Conservation (phyloP, 2,329 filamentous ascomycete genomes). For the Dothidotthia symphoricarpi region DNA sequence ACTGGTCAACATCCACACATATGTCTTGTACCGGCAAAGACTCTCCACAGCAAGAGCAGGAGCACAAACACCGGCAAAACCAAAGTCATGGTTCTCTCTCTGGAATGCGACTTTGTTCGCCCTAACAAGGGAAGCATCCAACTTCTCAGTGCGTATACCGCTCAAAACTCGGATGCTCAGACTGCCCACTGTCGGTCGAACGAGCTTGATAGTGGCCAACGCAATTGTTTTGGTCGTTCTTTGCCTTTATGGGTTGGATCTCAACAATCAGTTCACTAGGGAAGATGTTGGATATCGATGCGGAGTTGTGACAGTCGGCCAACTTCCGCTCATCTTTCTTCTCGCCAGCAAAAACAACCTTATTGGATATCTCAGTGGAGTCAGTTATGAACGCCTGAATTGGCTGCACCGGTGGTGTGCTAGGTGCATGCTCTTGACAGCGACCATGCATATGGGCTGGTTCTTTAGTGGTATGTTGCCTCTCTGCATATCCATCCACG, state of each 20-base stretch:
- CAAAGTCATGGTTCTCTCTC: constrained; percentile 50
- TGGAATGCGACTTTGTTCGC: constrained; percentile 55
- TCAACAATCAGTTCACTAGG: constrained; percentile 50
- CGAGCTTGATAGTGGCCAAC: constrained; percentile 47
- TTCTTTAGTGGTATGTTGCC: constrained; percentile 51
- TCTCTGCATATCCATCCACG: too few species aligned
- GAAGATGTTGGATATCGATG: constrained; percentile 58
- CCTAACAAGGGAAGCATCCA: constrained; percentile 53
- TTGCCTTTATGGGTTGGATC: constrained; percentile 57
- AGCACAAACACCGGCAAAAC: constrained; percentile 51
- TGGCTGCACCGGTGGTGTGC: constrained; percentile 74
- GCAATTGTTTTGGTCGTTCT: constrained; percentile 53
- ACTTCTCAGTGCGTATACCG: constrained; percentile 46
- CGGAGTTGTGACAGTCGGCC: constrained; percentile 54
- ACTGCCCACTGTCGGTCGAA: constrained; percentile 42
- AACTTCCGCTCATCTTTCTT: constrained; percentile 57
- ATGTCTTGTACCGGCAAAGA: constrained; percentile 52
- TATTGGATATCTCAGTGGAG: constrained; percentile 61
- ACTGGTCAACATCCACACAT: constrained; percentile 49
- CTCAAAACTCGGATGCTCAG: constrained; percentile 38
- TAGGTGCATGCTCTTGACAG: constrained; percentile 66
- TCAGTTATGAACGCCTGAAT: constrained; percentile 67
- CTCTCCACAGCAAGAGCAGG: constrained; percentile 45
- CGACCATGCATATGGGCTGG: constrained; percentile 67
- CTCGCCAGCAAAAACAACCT: constrained; percentile 58